phyloP scores from a whole-genome alignment of 352 stramenopile species.

The Phytophthora tentaculata region DNA sequence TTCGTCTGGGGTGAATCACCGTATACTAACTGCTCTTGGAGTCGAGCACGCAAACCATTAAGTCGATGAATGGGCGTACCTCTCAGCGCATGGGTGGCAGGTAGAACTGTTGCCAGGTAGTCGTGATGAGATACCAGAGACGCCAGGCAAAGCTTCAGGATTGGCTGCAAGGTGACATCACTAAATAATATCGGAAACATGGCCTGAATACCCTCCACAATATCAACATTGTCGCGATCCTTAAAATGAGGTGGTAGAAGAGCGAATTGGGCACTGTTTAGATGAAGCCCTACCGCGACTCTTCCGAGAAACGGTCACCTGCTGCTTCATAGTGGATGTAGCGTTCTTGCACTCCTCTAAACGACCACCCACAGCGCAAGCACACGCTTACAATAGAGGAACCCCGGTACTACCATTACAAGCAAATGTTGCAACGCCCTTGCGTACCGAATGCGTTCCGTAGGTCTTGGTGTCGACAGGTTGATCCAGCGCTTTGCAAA shows the following conservation, averaged over 20 bases:
- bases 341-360: constrained; percentile 21
- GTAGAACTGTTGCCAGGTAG: not conserved
- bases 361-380: constrained; percentile 18
- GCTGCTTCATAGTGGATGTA: constrained; percentile 25
- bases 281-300: constrained; percentile 12
- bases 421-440: constrained; percentile 8
- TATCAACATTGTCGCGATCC: not conserved
- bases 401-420: constrained; percentile 12
- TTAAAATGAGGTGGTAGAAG: constrained; percentile 16
- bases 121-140: constrained; percentile 10
- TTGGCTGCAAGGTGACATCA: not conserved
- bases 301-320: constrained; percentile 15
- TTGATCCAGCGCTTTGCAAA: not conserved
- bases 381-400: constrained; percentile 19
- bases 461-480: not conserved
- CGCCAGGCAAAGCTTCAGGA: constrained; percentile 15
- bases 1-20: not conserved
- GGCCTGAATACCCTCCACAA: not conserved
- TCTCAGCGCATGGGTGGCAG: not conserved
- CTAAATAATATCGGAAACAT: not conserved
- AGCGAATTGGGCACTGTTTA: constrained; percentile 8
- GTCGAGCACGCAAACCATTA: not conserved
- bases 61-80: not conserved
- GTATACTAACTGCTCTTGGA: not conserved
- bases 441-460: no score